Evolutionary conservation across 768 basidiomycete genomes (phyloP).

Genomic region (Kockovaella imperatae): DNA sequence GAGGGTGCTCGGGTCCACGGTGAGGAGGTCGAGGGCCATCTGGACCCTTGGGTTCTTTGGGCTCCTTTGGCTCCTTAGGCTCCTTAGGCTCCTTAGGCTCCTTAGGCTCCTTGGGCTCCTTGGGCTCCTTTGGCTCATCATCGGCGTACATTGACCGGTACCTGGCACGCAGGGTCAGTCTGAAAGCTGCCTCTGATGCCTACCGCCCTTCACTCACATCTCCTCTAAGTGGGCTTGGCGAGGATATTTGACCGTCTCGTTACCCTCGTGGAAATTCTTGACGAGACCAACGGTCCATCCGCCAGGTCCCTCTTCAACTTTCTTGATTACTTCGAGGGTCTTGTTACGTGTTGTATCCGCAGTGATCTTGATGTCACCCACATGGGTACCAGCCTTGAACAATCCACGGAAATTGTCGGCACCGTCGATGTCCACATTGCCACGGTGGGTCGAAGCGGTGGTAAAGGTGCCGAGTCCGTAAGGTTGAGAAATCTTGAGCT

Average conservation of each 20-base stretch:
- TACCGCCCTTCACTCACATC: background rate
- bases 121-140: background rate
- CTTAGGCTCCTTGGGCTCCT: constrained; percentile 2
- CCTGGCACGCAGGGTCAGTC: background rate
- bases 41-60: constrained; percentile 1
- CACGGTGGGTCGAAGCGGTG: constrained; percentile 18
- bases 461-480: constrained; percentile 10
- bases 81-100: no score
- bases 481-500: constrained; percentile 18
- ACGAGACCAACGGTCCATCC: constrained; percentile 21
- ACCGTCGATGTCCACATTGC: constrained; percentile 10
- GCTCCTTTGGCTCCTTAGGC: background rate
- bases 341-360: constrained; percentile 16
- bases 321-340: constrained; percentile 16
- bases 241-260: background rate
- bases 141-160: background rate
- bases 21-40: constrained; percentile 1
- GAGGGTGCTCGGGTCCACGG: background rate
- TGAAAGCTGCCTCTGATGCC: background rate
- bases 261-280: constrained; percentile 4
- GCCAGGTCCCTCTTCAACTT: constrained; percentile 16
- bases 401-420: constrained; percentile 22
- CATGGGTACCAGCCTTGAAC: constrained; percentile 15
- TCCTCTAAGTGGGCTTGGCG: no score
- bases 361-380: constrained; percentile 13